phyloP scores from a whole-genome alignment of 1,284 basidiomycete genomes.

The Tetrapyrgos nigripes region DNA sequence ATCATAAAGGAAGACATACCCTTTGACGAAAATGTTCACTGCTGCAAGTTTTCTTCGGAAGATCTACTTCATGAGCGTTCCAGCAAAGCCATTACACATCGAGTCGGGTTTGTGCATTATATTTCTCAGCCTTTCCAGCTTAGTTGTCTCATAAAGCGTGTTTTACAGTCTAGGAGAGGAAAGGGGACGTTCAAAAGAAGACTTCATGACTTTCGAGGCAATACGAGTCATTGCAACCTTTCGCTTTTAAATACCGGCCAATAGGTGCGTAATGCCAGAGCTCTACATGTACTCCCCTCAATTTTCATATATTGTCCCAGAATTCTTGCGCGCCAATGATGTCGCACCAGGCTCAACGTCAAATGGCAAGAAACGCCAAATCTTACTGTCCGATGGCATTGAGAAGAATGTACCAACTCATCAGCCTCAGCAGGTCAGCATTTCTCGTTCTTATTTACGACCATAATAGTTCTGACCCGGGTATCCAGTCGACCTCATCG shows the following conservation, averaged over 20 bases:
- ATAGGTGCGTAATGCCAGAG: background rate
- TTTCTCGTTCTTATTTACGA: too few species aligned
- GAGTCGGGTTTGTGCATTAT: background rate
- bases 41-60: background rate
- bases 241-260: background rate
- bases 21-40: background rate
- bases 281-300: too few species aligned
- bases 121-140: background rate
- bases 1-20: background rate
- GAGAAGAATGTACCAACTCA: too few species aligned
- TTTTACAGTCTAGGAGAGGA: background rate
- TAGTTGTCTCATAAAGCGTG: background rate
- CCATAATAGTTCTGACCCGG: too few species aligned
- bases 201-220: background rate
- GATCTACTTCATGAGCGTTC: background rate
- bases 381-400: too few species aligned
- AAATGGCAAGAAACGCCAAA: too few species aligned
- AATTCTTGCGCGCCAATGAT: too few species aligned
- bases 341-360: too few species aligned
- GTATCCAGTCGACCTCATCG: too few species aligned
- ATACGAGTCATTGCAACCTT: background rate
- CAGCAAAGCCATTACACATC: background rate
- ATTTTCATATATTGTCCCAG: too few species aligned
- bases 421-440: too few species aligned
- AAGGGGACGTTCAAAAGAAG: background rate